phyloP scores from a whole-genome alignment of 2,329 filamentous ascomycete genomes.

The Arthrobotrys entomopaga region DNA sequence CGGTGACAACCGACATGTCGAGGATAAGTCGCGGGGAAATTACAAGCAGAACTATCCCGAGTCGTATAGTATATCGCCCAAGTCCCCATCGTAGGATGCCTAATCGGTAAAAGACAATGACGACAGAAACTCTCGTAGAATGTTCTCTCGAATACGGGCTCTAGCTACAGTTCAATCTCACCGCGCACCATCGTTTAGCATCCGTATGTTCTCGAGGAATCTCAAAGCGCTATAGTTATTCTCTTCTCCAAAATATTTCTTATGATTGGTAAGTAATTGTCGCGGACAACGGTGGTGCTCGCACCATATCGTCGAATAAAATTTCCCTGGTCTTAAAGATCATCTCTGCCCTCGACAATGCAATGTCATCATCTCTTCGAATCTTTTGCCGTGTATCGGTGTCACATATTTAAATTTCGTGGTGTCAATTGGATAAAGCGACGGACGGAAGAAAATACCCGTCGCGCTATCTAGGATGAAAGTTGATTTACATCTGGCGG shows the following conservation, averaged over 20 bases:
- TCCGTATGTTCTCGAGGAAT: conserved; percentile 20
- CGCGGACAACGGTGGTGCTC: conserved; percentile 42
- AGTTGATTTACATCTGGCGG: conserved; percentile 7
- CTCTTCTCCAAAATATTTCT: conserved; percentile 3
- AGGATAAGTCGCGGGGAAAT: neutral
- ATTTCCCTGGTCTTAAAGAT: conserved; percentile 9
- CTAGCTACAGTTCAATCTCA: conserved; percentile 10
- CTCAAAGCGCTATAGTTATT: neutral
- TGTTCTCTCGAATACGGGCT: conserved; percentile 35
- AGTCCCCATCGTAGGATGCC: neutral
- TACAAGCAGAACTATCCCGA: conserved; percentile 5
- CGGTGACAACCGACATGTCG: conserved; percentile 18
- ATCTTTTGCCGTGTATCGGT: neutral
- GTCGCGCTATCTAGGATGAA: conserved; percentile 36
- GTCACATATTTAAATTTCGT: conserved; percentile 23
- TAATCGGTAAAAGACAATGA: conserved; percentile 27
- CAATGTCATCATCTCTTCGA: neutral
- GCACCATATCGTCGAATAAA: conserved; percentile 42
- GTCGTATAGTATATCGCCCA: conserved; percentile 11
- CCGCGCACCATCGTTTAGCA: conserved; percentile 13
- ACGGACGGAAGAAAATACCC: conserved; percentile 27
- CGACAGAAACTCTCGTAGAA: conserved; percentile 30
- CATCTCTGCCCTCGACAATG: neutral
- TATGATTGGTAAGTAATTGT: conserved; percentile 16
- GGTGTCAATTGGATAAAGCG: conserved; percentile 10